These are phyloP conservation scores for Geotrichum fermentans DNA, from an alignment of 1,139 yeast genomes.

Conservation along the genomic window DNA sequence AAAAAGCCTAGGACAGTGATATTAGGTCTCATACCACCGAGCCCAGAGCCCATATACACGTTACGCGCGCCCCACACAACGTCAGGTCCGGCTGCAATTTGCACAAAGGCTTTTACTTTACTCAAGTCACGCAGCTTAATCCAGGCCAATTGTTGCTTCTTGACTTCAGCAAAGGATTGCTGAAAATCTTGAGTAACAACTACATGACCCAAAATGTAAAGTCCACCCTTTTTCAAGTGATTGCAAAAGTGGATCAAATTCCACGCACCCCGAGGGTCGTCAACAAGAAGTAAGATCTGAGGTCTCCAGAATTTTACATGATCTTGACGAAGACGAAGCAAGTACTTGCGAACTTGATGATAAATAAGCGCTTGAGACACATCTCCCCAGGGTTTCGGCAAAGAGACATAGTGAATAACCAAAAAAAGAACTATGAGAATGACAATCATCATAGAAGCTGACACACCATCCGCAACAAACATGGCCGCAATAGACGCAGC, in stretches of 20 bases:
- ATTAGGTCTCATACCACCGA: slow-evolving; percentile 96
- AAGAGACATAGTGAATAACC: slow-evolving; percentile 80
- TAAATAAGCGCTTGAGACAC: slow-evolving; percentile 90
- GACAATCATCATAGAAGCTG: slow-evolving; percentile 72
- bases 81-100: slow-evolving; percentile 80
- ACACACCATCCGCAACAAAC: slow-evolving; percentile 89
- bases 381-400: slow-evolving; percentile 97
- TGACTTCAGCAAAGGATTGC: slow-evolving; percentile 59
- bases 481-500: slow-evolving; percentile 68
- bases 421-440: slow-evolving; percentile 63
- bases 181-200: slow-evolving; percentile 55
- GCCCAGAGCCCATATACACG: slow-evolving; percentile 83
- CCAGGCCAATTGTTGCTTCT: slow-evolving; percentile 78
- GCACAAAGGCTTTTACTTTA: slow-evolving; percentile 86
- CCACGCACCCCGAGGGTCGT: slow-evolving; percentile 89
- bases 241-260: slow-evolving; percentile 90
- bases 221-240: slow-evolving; percentile 88
- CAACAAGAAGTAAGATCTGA: slow-evolving; percentile 79
- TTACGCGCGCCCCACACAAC: slow-evolving; percentile 96
- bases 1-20: slow-evolving; percentile 55
- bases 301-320: slow-evolving; percentile 98
- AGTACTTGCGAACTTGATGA: slow-evolving; percentile 90
- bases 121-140: slow-evolving; percentile 68
- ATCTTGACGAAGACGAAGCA: slow-evolving; percentile 74
- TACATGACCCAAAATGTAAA: slow-evolving; percentile 89